Conservation (phyloP, 345 rosid species). For the Rubroshorea leprosula region DNA sequence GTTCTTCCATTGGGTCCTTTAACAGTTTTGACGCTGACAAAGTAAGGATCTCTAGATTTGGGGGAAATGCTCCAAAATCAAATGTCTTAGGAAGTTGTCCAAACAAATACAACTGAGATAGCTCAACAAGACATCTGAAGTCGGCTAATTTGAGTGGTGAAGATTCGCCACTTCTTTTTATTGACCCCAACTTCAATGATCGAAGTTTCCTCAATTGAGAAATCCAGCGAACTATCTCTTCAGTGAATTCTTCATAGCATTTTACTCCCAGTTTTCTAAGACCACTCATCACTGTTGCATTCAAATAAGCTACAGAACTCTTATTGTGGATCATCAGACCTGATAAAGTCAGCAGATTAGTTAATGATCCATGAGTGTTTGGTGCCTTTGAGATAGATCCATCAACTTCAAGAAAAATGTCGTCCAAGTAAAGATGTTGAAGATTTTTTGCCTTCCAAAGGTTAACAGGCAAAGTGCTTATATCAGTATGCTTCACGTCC, state of each 20-base stretch:
- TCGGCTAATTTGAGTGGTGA: neutral
- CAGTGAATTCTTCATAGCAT: constrained; percentile 14
- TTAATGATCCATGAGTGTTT: too few species aligned
- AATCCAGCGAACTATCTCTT: constrained; percentile 15
- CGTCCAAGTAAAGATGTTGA: constrained; percentile 11
- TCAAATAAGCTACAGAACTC: too few species aligned
- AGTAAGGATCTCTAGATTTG: too few species aligned
- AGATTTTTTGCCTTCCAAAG: constrained; percentile 14
- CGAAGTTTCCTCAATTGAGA: constrained; percentile 5
- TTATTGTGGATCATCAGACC: too few species aligned
- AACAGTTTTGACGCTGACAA: constrained; percentile 22
- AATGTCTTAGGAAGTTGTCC: constrained; percentile 12
- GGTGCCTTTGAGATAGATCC: neutral
- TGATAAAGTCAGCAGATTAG: too few species aligned
- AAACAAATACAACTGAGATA: constrained; percentile 28
- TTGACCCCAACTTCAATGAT: too few species aligned
- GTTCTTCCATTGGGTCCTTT: constrained; percentile 24
- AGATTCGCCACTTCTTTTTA: constrained; percentile 18
- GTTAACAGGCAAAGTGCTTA: constrained; percentile 10
- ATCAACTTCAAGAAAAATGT: constrained; percentile 5
- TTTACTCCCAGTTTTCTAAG: constrained; percentile 31
- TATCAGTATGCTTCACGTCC: constrained; percentile 14
- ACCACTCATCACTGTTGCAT: too few species aligned
- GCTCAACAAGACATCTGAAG: neutral
- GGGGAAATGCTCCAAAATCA: neutral